Conservation (phyloP, 83 land plant genomes). For the Thuja plicata region DNA sequence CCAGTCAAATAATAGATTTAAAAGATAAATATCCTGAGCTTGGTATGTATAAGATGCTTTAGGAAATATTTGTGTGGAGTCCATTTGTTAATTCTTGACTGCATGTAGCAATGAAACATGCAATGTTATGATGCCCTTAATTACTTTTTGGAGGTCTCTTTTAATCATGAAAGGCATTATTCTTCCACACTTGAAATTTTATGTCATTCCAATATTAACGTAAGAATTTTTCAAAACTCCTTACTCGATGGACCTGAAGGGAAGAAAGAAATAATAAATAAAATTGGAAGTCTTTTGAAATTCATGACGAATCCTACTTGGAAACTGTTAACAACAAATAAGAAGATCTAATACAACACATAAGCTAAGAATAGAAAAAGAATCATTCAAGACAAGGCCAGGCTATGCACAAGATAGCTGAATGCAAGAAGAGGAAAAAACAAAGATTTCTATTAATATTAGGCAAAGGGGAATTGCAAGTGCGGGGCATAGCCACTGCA, state of each 20-base stretch:
- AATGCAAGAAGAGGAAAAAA: too few relatives aligned
- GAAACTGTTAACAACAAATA: too few relatives aligned
- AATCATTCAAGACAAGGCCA: too few relatives aligned
- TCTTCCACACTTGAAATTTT: not conserved
- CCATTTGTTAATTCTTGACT: not conserved
- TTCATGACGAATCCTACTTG: not conserved
- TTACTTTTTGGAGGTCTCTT: slow-evolving; percentile 8
- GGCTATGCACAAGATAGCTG: too few relatives aligned
- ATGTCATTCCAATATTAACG: not conserved
- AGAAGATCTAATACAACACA: too few relatives aligned
- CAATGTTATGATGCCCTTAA: not conserved
- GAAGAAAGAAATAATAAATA: not conserved
- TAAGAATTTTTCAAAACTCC: not conserved
- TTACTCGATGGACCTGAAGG: not conserved
- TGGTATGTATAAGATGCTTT: not conserved
- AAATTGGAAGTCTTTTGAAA: not conserved
- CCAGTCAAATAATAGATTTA: not conserved
- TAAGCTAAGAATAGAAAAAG: too few relatives aligned
- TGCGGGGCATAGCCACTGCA: too few relatives aligned
- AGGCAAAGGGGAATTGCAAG: too few relatives aligned
- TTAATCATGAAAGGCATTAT: not conserved
- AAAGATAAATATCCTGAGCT: not conserved
- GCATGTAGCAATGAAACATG: not conserved
- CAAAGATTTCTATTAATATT: too few relatives aligned
- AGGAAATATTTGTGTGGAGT: not conserved